Percentiles rank a stretch among this genome's conserved stretches.
These are phyloP conservation scores for Plasmodium coatneyi DNA, from an alignment of 169 alveolate genomes.

Conservation along the genomic window DNA sequence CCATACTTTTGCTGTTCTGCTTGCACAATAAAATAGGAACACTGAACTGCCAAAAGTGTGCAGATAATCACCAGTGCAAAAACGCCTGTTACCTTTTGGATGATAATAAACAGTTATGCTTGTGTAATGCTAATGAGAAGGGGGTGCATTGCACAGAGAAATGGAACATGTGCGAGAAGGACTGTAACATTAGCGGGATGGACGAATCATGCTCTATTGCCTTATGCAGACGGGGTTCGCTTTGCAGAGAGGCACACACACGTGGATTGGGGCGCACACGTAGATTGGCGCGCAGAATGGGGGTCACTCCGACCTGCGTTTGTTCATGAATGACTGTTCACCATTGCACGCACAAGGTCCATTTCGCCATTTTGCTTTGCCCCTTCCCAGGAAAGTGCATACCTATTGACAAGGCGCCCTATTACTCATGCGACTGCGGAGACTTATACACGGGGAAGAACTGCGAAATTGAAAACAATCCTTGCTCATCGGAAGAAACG, in stretches of 20 bases:
- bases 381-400: constrained; percentile 77
- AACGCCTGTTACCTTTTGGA: constrained; percentile 20
- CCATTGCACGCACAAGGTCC: background rate
- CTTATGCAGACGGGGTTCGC: constrained; percentile 46
- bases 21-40: constrained; percentile 10
- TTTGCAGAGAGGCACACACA: background rate
- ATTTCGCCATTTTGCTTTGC: background rate
- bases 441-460: constrained; percentile 82
- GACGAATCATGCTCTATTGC: constrained; percentile 43
- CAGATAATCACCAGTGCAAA: constrained; percentile 35
- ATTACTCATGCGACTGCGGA: constrained; percentile 84
- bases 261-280: no score
- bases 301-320: background rate
- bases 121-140: constrained; percentile 66
- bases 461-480: constrained; percentile 86
- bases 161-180: constrained; percentile 72
- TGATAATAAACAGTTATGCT: constrained; percentile 30
- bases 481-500: constrained; percentile 80
- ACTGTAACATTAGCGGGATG: constrained; percentile 41
- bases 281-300: background rate
- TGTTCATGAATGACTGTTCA: background rate
- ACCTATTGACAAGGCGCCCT: constrained; percentile 76
- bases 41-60: constrained; percentile 16
- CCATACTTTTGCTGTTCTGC: constrained; percentile 7
- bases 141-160: constrained; percentile 50